These are phyloP conservation scores for Ocimum tenuiflorum DNA, from an alignment of 257 asterid species.

Conservation along the genomic window DNA sequence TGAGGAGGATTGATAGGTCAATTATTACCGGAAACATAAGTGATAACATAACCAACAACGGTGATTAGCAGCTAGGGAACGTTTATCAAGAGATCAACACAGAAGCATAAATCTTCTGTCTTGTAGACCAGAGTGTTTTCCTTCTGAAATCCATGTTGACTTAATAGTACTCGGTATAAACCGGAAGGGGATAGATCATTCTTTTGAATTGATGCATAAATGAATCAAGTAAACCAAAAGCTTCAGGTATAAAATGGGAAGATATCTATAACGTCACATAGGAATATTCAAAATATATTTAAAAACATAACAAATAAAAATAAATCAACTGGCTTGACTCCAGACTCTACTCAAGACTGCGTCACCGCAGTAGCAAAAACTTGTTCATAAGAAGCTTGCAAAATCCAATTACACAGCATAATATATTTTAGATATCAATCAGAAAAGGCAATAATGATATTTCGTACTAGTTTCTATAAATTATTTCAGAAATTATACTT, in stretches of 20 bases:
- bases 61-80: background rate
- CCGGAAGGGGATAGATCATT: background rate
- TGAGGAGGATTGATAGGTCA: slow-evolving; percentile 13
- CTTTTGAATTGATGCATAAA: background rate
- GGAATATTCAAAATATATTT: background rate
- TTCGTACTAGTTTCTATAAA: background rate
- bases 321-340: background rate
- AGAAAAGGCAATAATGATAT: background rate
- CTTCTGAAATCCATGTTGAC: no score
- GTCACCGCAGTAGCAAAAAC: background rate
- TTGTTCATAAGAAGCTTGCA: background rate
- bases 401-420: background rate
- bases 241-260: background rate
- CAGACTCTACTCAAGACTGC: background rate
- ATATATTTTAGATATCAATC: background rate
- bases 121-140: background rate
- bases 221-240: background rate
- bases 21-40: slow-evolving; percentile 1
- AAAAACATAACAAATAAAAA: background rate
- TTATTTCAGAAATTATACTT: background rate
- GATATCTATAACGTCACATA: background rate
- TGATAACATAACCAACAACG: background rate
- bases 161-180: background rate
- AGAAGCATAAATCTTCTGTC: background rate
- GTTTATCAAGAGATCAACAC: slow-evolving; percentile 4